Conservation (phyloP, 768 basidiomycete species). For the Leucosporidium creatinivorum region DNA sequence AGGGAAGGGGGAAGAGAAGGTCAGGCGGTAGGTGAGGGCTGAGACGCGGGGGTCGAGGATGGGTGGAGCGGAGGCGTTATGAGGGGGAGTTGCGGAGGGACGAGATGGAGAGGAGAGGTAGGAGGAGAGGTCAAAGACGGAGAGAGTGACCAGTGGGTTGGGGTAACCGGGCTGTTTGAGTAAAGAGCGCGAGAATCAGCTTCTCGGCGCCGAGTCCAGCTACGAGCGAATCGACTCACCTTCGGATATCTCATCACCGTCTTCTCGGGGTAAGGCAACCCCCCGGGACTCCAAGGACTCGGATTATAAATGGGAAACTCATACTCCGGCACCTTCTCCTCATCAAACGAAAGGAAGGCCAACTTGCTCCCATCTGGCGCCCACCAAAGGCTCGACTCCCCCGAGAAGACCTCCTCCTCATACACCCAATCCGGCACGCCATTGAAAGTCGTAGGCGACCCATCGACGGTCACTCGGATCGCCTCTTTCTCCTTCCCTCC, state of each 20-base stretch:
- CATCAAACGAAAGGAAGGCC: slow-evolving; percentile 81
- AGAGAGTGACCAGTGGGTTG: slow-evolving; percentile 76
- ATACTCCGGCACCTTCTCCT: slow-evolving; percentile 78
- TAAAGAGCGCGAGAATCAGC: background rate
- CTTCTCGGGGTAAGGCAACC: slow-evolving; percentile 22
- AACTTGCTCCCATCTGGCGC: slow-evolving; percentile 63
- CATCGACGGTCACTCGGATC: slow-evolving; percentile 72
- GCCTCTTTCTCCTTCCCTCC: slow-evolving; percentile 3
- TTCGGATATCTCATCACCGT: slow-evolving; percentile 72
- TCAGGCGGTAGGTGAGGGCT: slow-evolving; percentile 50
- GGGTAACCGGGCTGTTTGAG: slow-evolving; percentile 40
- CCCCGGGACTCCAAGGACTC: slow-evolving; percentile 7
- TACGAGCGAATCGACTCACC: slow-evolving; percentile 6
- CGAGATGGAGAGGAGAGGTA: slow-evolving; percentile 31
- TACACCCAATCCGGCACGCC: slow-evolving; percentile 98
- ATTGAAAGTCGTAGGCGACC: slow-evolving; percentile 77
- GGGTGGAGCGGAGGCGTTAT: slow-evolving; percentile 32
- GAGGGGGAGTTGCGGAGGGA: background rate
- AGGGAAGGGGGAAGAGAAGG: slow-evolving; percentile 11
- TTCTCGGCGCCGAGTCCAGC: no score
- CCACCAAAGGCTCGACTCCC: slow-evolving; percentile 80
- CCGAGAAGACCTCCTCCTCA: slow-evolving; percentile 69
- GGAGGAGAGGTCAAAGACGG: slow-evolving; percentile 68
- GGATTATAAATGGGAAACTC: slow-evolving; percentile 68
- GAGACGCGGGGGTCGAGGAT: slow-evolving; percentile 39